Base-by-base conservation (phyloP, 2,329 filamentous ascomycete species). In the Fusarium lyarnte region DNA sequence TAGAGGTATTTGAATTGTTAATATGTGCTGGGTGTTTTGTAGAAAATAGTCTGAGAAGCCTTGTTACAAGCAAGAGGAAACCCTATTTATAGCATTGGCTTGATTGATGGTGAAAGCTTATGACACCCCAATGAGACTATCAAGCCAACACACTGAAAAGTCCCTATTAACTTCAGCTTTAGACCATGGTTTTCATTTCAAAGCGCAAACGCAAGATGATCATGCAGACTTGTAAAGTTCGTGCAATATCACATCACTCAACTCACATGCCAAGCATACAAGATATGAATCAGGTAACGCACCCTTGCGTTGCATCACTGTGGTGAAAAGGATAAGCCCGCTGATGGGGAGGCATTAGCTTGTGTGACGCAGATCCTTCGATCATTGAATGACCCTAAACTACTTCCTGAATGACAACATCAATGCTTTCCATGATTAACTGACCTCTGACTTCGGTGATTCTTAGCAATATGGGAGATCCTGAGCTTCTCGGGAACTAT, bases 1-100 rank as follows among this genome's bases (percentile, higher is more conserved):
- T 10, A 7, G 4, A 4, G 0, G 2, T 25, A 2, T 25, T 6
- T 2, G 3, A 35, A 17, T 3, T 4, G 3, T 10, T 23, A 11
- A 13, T 23, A 1, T 13, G 10, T 0, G 11, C n/a, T 49, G 14
- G 11, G 1, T 14, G 12, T 51, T 36, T 36, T 51, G 6, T 4
- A 4, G 3, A 14, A 8, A 49, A 14, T 11, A 5, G 2, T 10
- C 4, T 8, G 7, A 6, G 35, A 2, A 19, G 16, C 3, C 7
- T 23, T 14, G 16, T 14, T 35, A 8, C 17, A 2, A 1, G 8
- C n/a, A 2, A 33, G 3, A 4, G 5, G 17, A 1, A 0, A 5
- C 4, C 3, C 8, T 19, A 4, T 25, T 19, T 51, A 14, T 51
- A 23, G 29, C 33, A 17, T 35, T 29, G 8, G 27, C 27, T 29